Evolutionary conservation across 305 asterid genomes (phyloP).

Genomic region (Rubia tinctorum): DNA sequence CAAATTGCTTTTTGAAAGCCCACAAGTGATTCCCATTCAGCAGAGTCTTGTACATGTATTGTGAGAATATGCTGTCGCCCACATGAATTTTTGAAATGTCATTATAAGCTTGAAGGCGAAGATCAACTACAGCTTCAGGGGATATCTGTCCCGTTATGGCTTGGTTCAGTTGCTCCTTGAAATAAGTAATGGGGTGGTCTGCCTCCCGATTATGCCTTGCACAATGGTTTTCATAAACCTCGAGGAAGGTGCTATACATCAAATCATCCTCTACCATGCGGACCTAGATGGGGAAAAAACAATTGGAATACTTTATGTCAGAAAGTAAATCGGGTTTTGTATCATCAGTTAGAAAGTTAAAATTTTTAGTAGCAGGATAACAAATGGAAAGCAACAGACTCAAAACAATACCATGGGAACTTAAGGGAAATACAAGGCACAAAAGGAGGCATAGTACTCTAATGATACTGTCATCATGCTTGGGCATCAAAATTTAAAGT

Average conservation of each 20-base stretch:
- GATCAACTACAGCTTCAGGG: constrained; percentile 95
- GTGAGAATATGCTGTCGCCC: constrained; percentile 92
- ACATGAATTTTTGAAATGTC: constrained; percentile 82
- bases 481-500: not conserved
- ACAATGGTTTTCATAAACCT: constrained; percentile 99
- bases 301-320: constrained; percentile 6
- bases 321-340: not conserved
- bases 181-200: constrained; percentile 81
- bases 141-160: constrained; percentile 94
- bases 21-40: constrained; percentile 88
- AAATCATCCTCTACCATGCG: constrained; percentile 99
- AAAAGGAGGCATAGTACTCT: not conserved
- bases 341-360: not conserved
- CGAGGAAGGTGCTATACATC: constrained; percentile 95
- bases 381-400: not conserved
- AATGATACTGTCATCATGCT: not conserved
- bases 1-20: constrained; percentile 98
- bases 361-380: not conserved
- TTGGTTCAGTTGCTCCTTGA: constrained; percentile 96
- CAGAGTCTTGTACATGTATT: constrained; percentile 95
- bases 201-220: constrained; percentile 96
- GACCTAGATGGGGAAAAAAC: constrained; percentile 45
- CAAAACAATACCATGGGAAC: not conserved
- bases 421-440: not conserved
- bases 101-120: constrained; percentile 89